These are phyloP conservation scores for barley (Hordeum vulgare) DNA, from an alignment of 176 grass and related monocot species.

Conservation along the genomic window MorexV3_pseudomolecules_assembly NC_058524.1:129852692-129853191, in stretches of 20 bases:
- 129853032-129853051: conserved; percentile 5
- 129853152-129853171: conserved; percentile 9
- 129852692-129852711: not conserved
- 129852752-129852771: conserved; percentile 21
- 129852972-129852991: conserved; percentile 47
- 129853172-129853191: not conserved
- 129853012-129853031: conserved; percentile 34
- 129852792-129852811: not conserved
- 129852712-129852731: not conserved
- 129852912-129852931: conserved; percentile 9
- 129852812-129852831: not conserved
- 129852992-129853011: conserved; percentile 13
- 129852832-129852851: conserved; percentile 23
- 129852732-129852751: conserved; percentile 31
- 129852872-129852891: conserved; percentile 31
- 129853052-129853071: conserved; percentile 29
- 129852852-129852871: conserved; percentile 34
- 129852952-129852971: conserved; percentile 30
- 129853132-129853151: conserved; percentile 28
- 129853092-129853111: conserved; percentile 39
- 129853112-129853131: conserved; percentile 39
- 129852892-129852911: conserved; percentile 15
- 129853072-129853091: conserved; percentile 49
- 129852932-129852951: conserved; percentile 34
- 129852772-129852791: conserved; percentile 10